Conservation (phyloP, 2,329 filamentous ascomycete genomes). For the Colletotrichum orchidophilum region DNA sequence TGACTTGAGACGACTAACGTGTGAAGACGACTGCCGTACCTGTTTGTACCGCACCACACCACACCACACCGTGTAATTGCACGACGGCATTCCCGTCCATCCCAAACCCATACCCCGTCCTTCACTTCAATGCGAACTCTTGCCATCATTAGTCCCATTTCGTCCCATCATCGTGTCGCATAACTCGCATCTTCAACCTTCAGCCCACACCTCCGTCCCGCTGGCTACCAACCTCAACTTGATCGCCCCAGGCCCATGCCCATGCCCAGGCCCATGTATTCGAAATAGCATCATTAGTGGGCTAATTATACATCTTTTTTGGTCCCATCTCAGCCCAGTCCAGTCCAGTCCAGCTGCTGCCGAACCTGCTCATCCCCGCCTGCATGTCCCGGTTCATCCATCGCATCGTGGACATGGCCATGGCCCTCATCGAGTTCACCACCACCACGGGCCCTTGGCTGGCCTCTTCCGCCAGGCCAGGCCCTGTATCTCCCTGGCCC, state of each 20-base stretch:
- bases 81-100: constrained; percentile 28
- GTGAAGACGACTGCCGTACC: constrained; percentile 26
- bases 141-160: background rate
- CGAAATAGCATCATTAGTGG: constrained; percentile 28
- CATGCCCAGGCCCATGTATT: constrained; percentile 3
- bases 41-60: constrained; percentile 21
- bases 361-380: background rate
- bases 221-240: background rate
- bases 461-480: background rate
- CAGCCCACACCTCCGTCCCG: constrained; percentile 1
- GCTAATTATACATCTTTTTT: constrained; percentile 20
- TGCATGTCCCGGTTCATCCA: background rate
- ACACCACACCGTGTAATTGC: constrained; percentile 12
- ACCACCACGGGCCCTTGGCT: background rate
- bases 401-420: background rate
- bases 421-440: background rate
- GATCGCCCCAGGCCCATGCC: background rate
- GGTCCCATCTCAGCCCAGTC: constrained; percentile 12
- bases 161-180: background rate
- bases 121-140: background rate
- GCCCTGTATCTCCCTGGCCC: background rate
- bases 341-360: background rate
- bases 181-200: background rate
- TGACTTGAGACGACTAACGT: constrained; percentile 31
- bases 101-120: background rate